Percentiles rank a stretch among this genome's conserved stretches.
Conservation (phyloP, 148 eudicot genomes). For the Rhododendron ferrugineum region DNA sequence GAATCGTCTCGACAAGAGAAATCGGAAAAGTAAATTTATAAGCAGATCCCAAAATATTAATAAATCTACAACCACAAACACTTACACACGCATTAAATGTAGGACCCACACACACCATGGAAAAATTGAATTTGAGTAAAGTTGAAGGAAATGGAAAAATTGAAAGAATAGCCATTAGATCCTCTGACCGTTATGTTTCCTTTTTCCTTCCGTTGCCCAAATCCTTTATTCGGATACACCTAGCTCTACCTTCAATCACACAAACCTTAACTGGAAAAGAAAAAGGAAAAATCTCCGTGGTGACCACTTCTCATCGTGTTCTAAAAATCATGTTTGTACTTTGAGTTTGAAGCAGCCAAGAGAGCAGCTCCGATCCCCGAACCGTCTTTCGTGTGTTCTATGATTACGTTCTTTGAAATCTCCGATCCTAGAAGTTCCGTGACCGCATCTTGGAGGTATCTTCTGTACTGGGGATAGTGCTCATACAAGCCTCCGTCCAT, state of each 20-base stretch:
- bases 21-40: too few species aligned
- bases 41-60: too few species aligned
- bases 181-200: background rate
- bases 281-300: too few species aligned
- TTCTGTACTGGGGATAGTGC: conserved; percentile 61
- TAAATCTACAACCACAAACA: too few species aligned
- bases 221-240: background rate
- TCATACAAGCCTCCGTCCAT: conserved; percentile 85
- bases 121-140: background rate
- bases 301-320: background rate
- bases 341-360: conserved; percentile 70
- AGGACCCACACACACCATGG: too few species aligned
- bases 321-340: conserved; percentile 30
- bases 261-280: background rate
- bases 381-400: conserved; percentile 69
- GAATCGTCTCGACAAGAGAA: too few species aligned
- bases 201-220: background rate
- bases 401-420: conserved; percentile 40
- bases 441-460: conserved; percentile 54
- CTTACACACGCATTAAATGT: too few species aligned
- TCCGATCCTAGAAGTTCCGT: conserved; percentile 51
- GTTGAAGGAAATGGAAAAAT: background rate
- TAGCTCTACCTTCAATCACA: background rate
- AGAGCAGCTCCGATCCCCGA: conserved; percentile 92
- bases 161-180: background rate